Evolutionary conservation across 441 rosid genomes (phyloP), one percentile per base, ranked within the genome.

Genomic region (Manihot esculenta): DNA sequence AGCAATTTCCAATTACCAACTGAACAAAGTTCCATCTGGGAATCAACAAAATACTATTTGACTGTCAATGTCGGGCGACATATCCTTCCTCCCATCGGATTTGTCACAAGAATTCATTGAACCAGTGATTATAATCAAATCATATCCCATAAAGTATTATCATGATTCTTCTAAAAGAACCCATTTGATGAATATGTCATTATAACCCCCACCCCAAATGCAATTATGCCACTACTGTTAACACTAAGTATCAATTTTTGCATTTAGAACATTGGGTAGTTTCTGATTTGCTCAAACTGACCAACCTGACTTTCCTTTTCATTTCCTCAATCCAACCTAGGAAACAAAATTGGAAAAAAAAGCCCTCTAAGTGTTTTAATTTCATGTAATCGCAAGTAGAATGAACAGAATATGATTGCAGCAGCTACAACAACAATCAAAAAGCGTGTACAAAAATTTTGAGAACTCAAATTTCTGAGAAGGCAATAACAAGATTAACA

Each of bases 31-130:
- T 47, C 20, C 15, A 5, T 2, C 35, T 20, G 14, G 13, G 41
- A 54, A 55, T 54, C 51, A 67, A 30, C 33, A 4, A 30, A 15
- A 35, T 12, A 35, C 1, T 15, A 35, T 10, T 59, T 24, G 58
- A 30, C 21, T 1, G 15, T 44, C 26, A 58, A 69, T 56, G 20
- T 23, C 11, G n/a, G 27, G 33, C 26, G 45, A n/a, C n/a, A 18
- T 48, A 30, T 26, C 72, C 72, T 47, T 58, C 55, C 72, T 13
- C 42, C n/a, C 23, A 41, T n/a, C n/a, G n/a, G n/a, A n/a, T n/a
- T n/a, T n/a, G n/a, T n/a, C n/a, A n/a, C n/a, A n/a, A n/a, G n/a
- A n/a, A n/a, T n/a, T n/a, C n/a, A n/a, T 26, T 35, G 5, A 24
- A 24, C 58, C 2, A 54, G 17, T 56, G 17, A 10, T 56, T 56